phyloP scores from a whole-genome alignment of 2,329 filamentous ascomycete species.

The Aureobasidium sp. region DNA sequence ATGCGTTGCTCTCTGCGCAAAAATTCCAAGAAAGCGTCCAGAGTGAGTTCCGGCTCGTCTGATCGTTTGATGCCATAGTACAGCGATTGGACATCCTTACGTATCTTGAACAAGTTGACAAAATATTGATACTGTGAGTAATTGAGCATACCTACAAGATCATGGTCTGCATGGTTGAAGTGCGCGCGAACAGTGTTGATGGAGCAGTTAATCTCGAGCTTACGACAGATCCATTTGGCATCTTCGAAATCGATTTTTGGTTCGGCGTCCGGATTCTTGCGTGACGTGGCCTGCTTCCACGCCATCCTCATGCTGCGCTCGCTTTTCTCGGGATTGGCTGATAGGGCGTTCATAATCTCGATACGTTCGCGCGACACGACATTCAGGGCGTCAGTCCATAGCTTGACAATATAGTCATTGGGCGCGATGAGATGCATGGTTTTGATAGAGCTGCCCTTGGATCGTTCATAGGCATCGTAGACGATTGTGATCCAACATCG shows the following conservation, averaged over 20 bases:
- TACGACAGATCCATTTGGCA: constrained; percentile 77
- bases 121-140: constrained; percentile 80
- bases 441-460: constrained; percentile 64
- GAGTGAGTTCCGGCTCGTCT: constrained; percentile 55
- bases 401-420: constrained; percentile 60
- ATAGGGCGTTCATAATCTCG: constrained; percentile 81
- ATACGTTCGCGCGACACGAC: constrained; percentile 79
- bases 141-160: constrained; percentile 59
- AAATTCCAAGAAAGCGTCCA: constrained; percentile 69
- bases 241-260: constrained; percentile 71
- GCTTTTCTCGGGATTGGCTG: constrained; percentile 67
- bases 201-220: constrained; percentile 85
- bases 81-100: constrained; percentile 71
- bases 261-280: constrained; percentile 53
- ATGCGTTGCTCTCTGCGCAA: constrained; percentile 67
- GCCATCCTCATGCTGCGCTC: constrained; percentile 58
- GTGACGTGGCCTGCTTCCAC: constrained; percentile 78
- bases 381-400: constrained; percentile 81
- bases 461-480: constrained; percentile 70
- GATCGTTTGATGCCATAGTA: constrained; percentile 51
- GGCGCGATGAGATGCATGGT: constrained; percentile 82
- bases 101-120: constrained; percentile 72
- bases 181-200: constrained; percentile 64
- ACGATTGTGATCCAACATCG: constrained; percentile 82
- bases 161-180: constrained; percentile 66